A percentile compares a stretch with the other conserved stretches of the same genome.
Conservation (phyloP, 1,284 basidiomycete species). For the Macrocybe sp. region DNA sequence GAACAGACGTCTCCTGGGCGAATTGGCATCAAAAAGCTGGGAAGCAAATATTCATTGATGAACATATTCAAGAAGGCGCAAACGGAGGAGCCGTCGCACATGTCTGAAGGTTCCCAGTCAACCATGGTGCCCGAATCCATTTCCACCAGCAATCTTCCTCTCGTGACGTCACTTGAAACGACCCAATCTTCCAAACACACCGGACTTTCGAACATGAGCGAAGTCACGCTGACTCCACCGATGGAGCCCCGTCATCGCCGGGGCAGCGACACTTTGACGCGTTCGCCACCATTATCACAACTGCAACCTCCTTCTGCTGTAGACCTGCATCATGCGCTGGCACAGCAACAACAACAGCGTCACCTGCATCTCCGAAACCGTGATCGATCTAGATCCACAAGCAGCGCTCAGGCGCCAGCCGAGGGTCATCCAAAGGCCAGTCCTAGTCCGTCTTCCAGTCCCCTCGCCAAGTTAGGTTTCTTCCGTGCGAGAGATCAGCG, state of each 20-base stretch:
- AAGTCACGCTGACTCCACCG: conserved; percentile 5
- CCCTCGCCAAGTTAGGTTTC: conserved; percentile 20
- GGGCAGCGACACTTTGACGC: conserved; percentile 30
- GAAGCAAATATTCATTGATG: conserved; percentile 52
- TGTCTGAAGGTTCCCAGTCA: conserved; percentile 10
- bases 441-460: conserved; percentile 21
- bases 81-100: conserved; percentile 22
- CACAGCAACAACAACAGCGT: conserved; percentile 28
- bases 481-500: conserved; percentile 23
- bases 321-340: conserved; percentile 36
- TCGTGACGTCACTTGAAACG: not conserved
- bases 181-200: no score
- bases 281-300: conserved; percentile 14
- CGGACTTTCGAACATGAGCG: no score
- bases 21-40: conserved; percentile 34
- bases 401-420: conserved; percentile 18
- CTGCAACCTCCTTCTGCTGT: conserved; percentile 27
- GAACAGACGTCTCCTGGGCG: conserved; percentile 23
- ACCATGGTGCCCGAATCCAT: not conserved
- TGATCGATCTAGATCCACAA: conserved; percentile 28
- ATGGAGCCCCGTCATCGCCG: conserved; percentile 26
- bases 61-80: conserved; percentile 57
- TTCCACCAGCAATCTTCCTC: conserved; percentile 8
- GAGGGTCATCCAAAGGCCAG: conserved; percentile 11
- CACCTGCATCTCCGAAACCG: conserved; percentile 16